phyloP scores from a whole-genome alignment of 257 asterid species.

The Solanum appendiculatum region DNA sequence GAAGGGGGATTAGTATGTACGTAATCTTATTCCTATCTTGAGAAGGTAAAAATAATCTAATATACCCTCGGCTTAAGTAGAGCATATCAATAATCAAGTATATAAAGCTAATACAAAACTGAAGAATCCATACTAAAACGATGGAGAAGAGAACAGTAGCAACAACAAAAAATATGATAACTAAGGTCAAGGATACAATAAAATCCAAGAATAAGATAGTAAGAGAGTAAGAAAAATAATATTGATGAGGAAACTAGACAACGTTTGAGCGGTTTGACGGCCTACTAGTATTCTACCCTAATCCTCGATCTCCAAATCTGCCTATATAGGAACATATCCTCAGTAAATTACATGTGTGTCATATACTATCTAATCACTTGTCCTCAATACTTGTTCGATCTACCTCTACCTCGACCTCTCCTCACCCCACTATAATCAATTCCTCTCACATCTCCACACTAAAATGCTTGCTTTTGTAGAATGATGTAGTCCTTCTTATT shows the following conservation, averaged over 20 bases:
- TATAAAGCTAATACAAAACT: background rate
- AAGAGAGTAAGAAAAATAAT: background rate
- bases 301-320: background rate
- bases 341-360: background rate
- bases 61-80: no score
- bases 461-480: background rate
- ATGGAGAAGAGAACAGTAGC: background rate
- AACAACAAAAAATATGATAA: background rate
- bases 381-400: background rate
- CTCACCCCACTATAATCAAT: background rate
- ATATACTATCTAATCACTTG: background rate
- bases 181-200: background rate
- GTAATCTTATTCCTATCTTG: background rate
- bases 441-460: background rate
- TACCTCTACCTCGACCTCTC: background rate
- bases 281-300: background rate
- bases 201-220: background rate
- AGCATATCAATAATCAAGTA: background rate
- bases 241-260: background rate
- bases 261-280: rapidly evolving
- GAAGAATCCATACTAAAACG: background rate
- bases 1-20: background rate
- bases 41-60: no score
- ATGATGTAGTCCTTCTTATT: background rate
- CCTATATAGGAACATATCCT: background rate